phyloP scores from a whole-genome alignment of 768 basidiomycete genomes.

The Mycena sanguinolenta region DNA sequence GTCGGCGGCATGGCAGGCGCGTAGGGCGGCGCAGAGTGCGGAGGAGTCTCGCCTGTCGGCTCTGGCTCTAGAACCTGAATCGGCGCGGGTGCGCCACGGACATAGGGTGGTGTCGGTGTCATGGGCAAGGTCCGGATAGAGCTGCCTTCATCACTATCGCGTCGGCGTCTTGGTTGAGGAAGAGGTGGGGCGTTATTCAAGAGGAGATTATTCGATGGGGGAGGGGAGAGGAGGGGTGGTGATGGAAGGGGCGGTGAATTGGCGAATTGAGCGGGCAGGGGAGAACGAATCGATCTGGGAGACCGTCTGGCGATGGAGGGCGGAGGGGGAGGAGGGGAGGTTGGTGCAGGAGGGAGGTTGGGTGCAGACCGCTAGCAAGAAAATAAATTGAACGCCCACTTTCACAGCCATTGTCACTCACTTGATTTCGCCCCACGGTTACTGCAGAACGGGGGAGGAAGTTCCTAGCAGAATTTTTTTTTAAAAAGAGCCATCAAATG shows the following conservation, averaged over 20 bases:
- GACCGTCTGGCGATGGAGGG: slow-evolving; percentile 19
- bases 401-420: slow-evolving; percentile 6
- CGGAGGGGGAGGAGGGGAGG: slow-evolving; percentile 48
- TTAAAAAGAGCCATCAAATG: not conserved
- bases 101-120: slow-evolving; percentile 32
- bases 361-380: slow-evolving; percentile 22
- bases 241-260: slow-evolving; percentile 15
- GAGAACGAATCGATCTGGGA: slow-evolving; percentile 17
- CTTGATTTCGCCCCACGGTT: slow-evolving; percentile 9
- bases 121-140: slow-evolving; percentile 33
- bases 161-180: slow-evolving; percentile 7
- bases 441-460: slow-evolving; percentile 23
- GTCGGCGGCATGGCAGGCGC: not conserved
- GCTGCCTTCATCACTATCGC: slow-evolving; percentile 13
- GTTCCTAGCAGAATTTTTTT: slow-evolving; percentile 1
- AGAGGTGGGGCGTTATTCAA: not conserved
- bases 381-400: not conserved
- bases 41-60: slow-evolving; percentile 10
- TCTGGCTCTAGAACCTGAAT: slow-evolving; percentile 1
- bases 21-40: slow-evolving; percentile 32
- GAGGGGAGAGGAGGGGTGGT: slow-evolving; percentile 10
- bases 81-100: slow-evolving; percentile 23
- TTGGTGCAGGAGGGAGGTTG: slow-evolving; percentile 41
- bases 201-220: not conserved
- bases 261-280: slow-evolving; percentile 10